A percentile compares a stretch with the other conserved stretches of the same genome.
phyloP scores from a whole-genome alignment of 164 flowering plant species.

The grape (Vitis vinifera) region ASM3070453v1 NC_081810.1:8289501-8290000 shows the following conservation, averaged over 20 bases:
- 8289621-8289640: slow-evolving; percentile 24
- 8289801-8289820: not conserved
- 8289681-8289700: slow-evolving; percentile 17
- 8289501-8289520: slow-evolving; percentile 20
- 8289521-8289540: slow-evolving; percentile 35
- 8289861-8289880: slow-evolving; percentile 27
- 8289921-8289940: too few relatives aligned
- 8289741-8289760: not conserved
- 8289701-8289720: not conserved
- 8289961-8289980: too few relatives aligned
- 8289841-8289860: slow-evolving; percentile 9
- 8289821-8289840: slow-evolving; percentile 13
- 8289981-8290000: too few relatives aligned
- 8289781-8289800: not conserved
- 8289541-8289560: slow-evolving; percentile 29
- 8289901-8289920: not conserved
- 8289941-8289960: too few relatives aligned
- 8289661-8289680: slow-evolving; percentile 16
- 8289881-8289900: slow-evolving; percentile 8
- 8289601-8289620: slow-evolving; percentile 37
- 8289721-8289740: not conserved
- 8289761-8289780: too few relatives aligned
- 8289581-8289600: slow-evolving; percentile 7
- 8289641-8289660: slow-evolving; percentile 12
- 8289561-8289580: slow-evolving; percentile 28